Evolutionary conservation across 148 eudicot species (phyloP).

Genomic region (Salicornia ramosissima): DNA sequence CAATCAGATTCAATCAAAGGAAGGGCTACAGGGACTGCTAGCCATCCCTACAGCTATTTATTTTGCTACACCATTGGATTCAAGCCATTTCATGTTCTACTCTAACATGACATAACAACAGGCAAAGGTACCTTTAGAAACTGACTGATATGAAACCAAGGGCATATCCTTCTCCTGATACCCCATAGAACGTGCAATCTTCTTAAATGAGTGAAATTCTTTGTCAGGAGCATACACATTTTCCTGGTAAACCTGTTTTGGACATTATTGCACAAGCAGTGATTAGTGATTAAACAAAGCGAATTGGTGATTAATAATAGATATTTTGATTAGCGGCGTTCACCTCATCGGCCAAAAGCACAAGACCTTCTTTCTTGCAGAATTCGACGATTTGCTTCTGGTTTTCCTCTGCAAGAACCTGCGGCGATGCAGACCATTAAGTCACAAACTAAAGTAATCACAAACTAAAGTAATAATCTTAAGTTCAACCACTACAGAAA

Average conservation of each 20-base stretch:
- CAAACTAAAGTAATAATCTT: no score
- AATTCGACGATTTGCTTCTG: conserved; percentile 76
- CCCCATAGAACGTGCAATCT: conserved; percentile 76
- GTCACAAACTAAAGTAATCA: conserved; percentile 12
- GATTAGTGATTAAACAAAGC: background rate
- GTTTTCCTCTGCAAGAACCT: conserved; percentile 92
- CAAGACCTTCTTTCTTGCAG: conserved; percentile 86
- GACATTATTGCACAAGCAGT: conserved; percentile 1
- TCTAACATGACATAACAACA: conserved; percentile 7
- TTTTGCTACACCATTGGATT: no score
- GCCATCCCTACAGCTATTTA: no score
- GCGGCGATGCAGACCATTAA: conserved; percentile 16
- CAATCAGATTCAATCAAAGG: no score
- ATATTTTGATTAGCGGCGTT: no score
- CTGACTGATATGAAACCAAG: conserved; percentile 82
- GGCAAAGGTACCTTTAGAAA: conserved; percentile 69
- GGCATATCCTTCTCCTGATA: conserved; percentile 72
- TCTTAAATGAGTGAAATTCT: conserved; percentile 87
- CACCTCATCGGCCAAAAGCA: conserved; percentile 96
- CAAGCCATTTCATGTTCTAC: conserved; percentile 5
- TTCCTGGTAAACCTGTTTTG: conserved; percentile 87
- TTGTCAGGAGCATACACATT: conserved; percentile 83
- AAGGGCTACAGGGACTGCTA: no score
- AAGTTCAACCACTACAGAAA: no score
- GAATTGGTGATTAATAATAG: no score